Percentiles rank a stretch among this genome's conserved stretches.
Conservation (phyloP, 495 filamentous ascomycete species). For the Penicillium simplicissimum region DNA sequence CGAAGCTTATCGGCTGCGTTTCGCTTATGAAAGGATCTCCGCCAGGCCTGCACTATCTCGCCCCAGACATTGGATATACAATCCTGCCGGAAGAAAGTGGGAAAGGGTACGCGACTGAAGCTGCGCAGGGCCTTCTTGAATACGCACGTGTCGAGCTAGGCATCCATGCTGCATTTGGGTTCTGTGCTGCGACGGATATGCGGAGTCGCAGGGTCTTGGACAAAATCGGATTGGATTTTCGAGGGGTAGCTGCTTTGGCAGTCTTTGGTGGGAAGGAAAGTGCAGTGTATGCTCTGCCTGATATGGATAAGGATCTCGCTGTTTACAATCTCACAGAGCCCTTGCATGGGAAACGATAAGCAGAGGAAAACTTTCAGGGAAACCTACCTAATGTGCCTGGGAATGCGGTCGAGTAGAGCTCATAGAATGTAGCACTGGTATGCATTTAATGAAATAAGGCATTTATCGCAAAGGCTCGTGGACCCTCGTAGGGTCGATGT, state of each 20-base stretch:
- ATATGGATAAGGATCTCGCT: slow-evolving; percentile 30
- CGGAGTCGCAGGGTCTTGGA: slow-evolving; percentile 32
- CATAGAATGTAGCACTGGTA: too few species aligned
- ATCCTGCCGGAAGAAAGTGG: slow-evolving; percentile 33
- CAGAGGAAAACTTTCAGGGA: neutral
- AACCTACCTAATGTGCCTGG: neutral
- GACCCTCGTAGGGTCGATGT: too few species aligned
- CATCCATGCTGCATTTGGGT: slow-evolving; percentile 22
- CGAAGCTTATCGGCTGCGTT: slow-evolving; percentile 29
- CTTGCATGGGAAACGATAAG: neutral
- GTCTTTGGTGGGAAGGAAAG: slow-evolving; percentile 30
- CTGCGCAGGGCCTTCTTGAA: slow-evolving; percentile 29
- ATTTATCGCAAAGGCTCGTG: too few species aligned
- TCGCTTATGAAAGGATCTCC: slow-evolving; percentile 32
- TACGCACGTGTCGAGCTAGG: slow-evolving; percentile 26
- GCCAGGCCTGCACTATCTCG: slow-evolving; percentile 21
- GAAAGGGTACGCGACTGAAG: slow-evolving; percentile 44
- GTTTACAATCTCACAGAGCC: slow-evolving; percentile 25
- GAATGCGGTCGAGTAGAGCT: neutral
- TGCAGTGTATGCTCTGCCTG: slow-evolving; percentile 30
- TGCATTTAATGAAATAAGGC: too few species aligned
- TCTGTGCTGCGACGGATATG: slow-evolving; percentile 26
- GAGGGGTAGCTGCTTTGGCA: slow-evolving; percentile 26
- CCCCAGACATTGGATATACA: slow-evolving; percentile 39
- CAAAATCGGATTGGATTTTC: slow-evolving; percentile 34